These are phyloP conservation scores for Aspergillus conjunctus DNA, from an alignment of 495 filamentous ascomycete genomes.

Conservation along the genomic window DNA sequence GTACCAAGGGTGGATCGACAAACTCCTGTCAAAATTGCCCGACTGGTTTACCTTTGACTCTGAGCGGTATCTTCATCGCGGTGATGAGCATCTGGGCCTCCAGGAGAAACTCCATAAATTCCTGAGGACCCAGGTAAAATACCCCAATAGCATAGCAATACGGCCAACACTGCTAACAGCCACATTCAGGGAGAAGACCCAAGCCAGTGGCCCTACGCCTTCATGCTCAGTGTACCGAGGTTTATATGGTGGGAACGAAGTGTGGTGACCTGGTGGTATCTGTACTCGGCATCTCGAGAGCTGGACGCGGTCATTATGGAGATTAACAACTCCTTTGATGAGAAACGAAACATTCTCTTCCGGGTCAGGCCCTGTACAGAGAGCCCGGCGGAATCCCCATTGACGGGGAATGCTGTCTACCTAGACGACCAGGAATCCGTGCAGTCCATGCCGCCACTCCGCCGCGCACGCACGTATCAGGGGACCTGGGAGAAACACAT, in stretches of 20 bases:
- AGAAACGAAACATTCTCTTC: slow-evolving; percentile 53
- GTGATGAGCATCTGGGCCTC: neutral
- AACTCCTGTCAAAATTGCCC: neutral
- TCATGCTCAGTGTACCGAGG: slow-evolving; percentile 66
- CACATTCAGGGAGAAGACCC: slow-evolving; percentile 1
- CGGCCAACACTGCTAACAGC: neutral
- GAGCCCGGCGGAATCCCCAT: neutral
- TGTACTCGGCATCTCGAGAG: slow-evolving; percentile 59
- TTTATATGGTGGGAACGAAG: slow-evolving; percentile 76
- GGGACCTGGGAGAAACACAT: slow-evolving; percentile 11
- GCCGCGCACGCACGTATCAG: slow-evolving; percentile 1
- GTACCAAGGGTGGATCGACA: neutral
- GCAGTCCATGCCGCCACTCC: neutral
- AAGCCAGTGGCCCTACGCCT: slow-evolving; percentile 54
- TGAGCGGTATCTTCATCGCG: slow-evolving; percentile 9
- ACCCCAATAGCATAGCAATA: too few relatives aligned
- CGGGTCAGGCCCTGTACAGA: neutral
- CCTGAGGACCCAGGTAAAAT: slow-evolving; percentile 4
- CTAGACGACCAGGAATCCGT: neutral
- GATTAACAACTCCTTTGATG: slow-evolving; percentile 77
- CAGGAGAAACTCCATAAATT: slow-evolving; percentile 10
- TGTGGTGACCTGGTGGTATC: slow-evolving; percentile 78
- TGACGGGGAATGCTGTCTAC: neutral
- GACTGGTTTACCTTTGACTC: slow-evolving; percentile 15
- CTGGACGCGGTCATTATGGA: slow-evolving; percentile 70